Evolutionary conservation across 1,284 basidiomycete species (phyloP).

Genomic region (Apiotrichum montevideense): DNA sequence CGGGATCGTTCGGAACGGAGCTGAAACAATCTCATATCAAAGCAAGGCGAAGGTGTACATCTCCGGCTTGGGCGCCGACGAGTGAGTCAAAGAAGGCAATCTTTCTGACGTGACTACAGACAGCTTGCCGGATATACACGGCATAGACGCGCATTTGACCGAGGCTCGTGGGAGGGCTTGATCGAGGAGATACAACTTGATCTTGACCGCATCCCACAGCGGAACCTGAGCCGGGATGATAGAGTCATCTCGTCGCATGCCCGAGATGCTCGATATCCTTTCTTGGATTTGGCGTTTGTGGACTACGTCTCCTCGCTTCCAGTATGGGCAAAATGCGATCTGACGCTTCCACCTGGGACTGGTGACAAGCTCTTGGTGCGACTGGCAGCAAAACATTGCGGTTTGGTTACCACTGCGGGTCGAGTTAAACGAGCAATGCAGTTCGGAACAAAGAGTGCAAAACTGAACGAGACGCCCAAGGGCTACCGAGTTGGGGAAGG

Average conservation of each 20-base stretch:
- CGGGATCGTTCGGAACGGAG: slow-evolving; percentile 53
- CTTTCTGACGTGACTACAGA: slow-evolving; percentile 17
- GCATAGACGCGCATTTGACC: slow-evolving; percentile 69
- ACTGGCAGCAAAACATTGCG: slow-evolving; percentile 60
- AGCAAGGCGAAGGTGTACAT: slow-evolving; percentile 67
- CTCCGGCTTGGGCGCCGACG: slow-evolving; percentile 91
- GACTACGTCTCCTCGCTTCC: slow-evolving; percentile 66
- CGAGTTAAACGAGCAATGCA: slow-evolving; percentile 94
- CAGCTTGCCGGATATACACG: slow-evolving; percentile 89
- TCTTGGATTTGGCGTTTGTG: slow-evolving; percentile 72
- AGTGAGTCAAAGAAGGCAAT: slow-evolving; percentile 44
- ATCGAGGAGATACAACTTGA: slow-evolving; percentile 86
- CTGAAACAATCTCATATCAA: too few relatives aligned
- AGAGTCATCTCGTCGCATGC: slow-evolving; percentile 80
- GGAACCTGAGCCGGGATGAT: slow-evolving; percentile 92
- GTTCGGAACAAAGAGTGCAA: slow-evolving; percentile 86
- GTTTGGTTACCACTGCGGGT: slow-evolving; percentile 60
- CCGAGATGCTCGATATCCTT: slow-evolving; percentile 85
- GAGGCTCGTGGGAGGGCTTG: slow-evolving; percentile 64
- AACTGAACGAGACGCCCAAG: slow-evolving; percentile 52
- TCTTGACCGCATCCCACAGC: slow-evolving; percentile 76
- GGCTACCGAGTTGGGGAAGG: slow-evolving; percentile 25
- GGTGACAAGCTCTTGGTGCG: slow-evolving; percentile 87
- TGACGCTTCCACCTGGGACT: slow-evolving; percentile 51
- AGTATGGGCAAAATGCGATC: slow-evolving; percentile 71